Evolutionary conservation across 1,284 basidiomycete species (phyloP), one percentile per base, ranked within the genome.

Genomic region (Bjerkandera adusta): DNA sequence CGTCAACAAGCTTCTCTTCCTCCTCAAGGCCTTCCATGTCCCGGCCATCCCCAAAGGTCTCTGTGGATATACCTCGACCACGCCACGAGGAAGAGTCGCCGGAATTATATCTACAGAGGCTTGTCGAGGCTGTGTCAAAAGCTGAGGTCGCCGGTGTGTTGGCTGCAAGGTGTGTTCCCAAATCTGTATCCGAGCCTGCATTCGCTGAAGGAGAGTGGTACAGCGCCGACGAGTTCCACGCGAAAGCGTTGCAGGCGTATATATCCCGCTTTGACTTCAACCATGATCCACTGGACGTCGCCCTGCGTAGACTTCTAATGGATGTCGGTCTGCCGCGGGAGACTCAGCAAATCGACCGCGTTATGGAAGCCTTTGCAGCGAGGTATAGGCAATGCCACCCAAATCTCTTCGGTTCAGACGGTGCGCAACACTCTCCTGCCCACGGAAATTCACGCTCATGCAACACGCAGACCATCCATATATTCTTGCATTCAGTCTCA

Each of bases 291-390:
- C 75, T 99, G 35, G 97, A 99, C 62, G 84, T 99, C 33, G 92
- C 97, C 4, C 68, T 99, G 37, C 87, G 97, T 26, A 86, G 85
- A 59, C 66, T 99, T 46, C 76, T 99, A 29, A 93, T 98, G 89
- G 83, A 93, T 57, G 81, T 97, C 38, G 84, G 88, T 42, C 76
- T 99, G 39, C 96, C 96, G 3, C 79, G 85, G 51, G 96, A 99
- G 72, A 98, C 96, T 0, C 97, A 99, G 64, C 96, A 99, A 68
- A 99, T 99, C 51, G 97, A 99, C 66, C 81, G 96, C 43, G 91
- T 98, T 42, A 92, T 99, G 63, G 94, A 98, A 67, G 91, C 91
- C 0, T 99, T 99, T 66, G 89, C 96, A 5, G 75, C 74, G 43
- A 79, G 89, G 47, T 99, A 98, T 68, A 71, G 82, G 49, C 72